Evolutionary conservation across 306 rosid genomes (phyloP), one percentile per base, ranked within the genome.

Genomic region (Dalbergia oliveri): DNA sequence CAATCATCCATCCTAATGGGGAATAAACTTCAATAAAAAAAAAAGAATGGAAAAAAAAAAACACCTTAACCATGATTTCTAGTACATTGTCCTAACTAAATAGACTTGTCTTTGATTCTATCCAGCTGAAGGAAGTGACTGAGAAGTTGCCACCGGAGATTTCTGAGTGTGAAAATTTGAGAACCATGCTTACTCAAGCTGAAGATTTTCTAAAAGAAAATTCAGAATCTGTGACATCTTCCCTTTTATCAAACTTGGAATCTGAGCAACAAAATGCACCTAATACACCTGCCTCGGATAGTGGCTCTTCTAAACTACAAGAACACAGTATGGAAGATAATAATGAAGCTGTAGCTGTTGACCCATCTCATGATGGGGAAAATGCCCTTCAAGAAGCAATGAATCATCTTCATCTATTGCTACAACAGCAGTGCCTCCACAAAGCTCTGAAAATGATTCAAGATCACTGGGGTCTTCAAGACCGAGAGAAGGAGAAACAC

Each of bases 91-190:
- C 39, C 71, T 88, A 62, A 82, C 83, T 67, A 65, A 62, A 67
- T 43, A 26, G 58, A 76, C 62, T 88, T 71, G 53, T 26, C 50
- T 53, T 84, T 79, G 21, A 33, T 72, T 79, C 79, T 70, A 49
- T 80, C 35, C 83, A 93, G 98, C 35, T 91, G 81, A 91, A 90
- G 84, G 89, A 88, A 75, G 77, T 86, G 69, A 59, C 72, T 33
- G 85, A 89, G 79, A 87, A 86, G 84, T 65, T 93, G 77, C 92
- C 93, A 62, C 85, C 83, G 44, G 98, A 93, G 66, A 74, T 82
- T 76, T 68, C 75, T 6, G 88, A 89, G 4, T 54, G 49, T 44
- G 91, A 82, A 75, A 75, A 34, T 49, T 86, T 91, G 62, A 85
- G 60, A 77, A 77, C 79, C 54, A 37, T 89, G 60, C 83, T 77